Evolutionary conservation across 2,329 filamentous ascomycete genomes (phyloP), one percentile per base, ranked within the genome.

Genomic region (Penicillium sp.): DNA sequence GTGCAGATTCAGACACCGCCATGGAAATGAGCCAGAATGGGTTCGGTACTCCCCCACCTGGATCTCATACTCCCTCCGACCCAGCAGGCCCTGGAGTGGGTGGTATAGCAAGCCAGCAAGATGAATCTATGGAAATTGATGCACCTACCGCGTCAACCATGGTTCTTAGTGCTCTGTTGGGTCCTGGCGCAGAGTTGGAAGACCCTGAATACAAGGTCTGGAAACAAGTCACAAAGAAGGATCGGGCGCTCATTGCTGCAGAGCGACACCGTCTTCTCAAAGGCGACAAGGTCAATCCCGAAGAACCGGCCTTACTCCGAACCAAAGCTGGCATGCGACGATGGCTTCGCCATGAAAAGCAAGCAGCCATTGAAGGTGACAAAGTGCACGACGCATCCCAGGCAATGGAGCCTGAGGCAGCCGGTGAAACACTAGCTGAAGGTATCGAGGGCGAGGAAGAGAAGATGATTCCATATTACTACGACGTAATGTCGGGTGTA

Each of bases 201-300:
- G 93, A 98, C 57, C 78, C 84, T 2, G 93, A 97, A 71, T 96
- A 95, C 78, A 96, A 96, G 73, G 90, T 95, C 35, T 99, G 96
- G 95, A 99, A 98, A 78, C 93, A 98, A 75, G 91, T 96, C 42
- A 99, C 95, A 2, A 98, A 98, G 77, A 97, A 95, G 72, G 93
- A 96, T 68, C 88, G 95, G 60, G 95, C 95, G 4, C 79, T 89
- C 24, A 86, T 93, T 52, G 90, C 95, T 57, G 91, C 93, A 62
- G 91, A 96, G 71, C 86, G 95, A 31, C 88, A 92, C 73, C 85
- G 90, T 39, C 84, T 99, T 14, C 96, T 99, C 77, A 89, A 89
- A 59, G 90, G 89, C 50, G 88, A 92, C 67, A 90, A 87, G 68
- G 81, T 99, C 49, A 96, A 97, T 69, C 75, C 84, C 0, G 95